These are phyloP conservation scores for Colletotrichum ledebouriae DNA, from an alignment of 2,329 filamentous ascomycete species.

Conservation along the genomic window DNA sequence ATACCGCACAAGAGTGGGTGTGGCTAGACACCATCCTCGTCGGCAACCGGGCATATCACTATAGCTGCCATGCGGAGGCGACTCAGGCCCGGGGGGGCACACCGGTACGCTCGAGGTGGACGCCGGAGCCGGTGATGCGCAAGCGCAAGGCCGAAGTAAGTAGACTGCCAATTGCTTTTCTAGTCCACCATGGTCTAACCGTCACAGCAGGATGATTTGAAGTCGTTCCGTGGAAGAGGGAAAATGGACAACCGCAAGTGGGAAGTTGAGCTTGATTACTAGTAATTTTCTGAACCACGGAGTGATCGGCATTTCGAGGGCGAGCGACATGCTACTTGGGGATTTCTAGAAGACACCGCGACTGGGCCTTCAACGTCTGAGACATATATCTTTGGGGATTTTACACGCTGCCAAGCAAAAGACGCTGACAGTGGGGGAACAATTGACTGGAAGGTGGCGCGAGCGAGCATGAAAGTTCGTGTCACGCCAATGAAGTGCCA, in stretches of 20 bases:
- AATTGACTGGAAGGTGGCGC: constrained; percentile 21
- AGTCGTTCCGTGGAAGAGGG: constrained; percentile 47
- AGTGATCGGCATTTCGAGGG: neutral
- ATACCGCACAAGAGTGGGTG: constrained; percentile 95
- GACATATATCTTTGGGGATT: neutral
- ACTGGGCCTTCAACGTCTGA: constrained; percentile 2
- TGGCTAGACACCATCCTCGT: constrained; percentile 91
- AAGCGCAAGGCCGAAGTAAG: constrained; percentile 81
- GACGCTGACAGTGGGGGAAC: constrained; percentile 2
- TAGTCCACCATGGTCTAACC: constrained; percentile 43
- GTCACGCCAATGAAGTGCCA: constrained; percentile 7
- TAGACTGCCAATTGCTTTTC: constrained; percentile 31
- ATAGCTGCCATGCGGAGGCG: constrained; percentile 88
- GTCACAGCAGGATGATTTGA: constrained; percentile 50
- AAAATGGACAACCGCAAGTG: constrained; percentile 46
- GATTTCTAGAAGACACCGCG: constrained; percentile 2
- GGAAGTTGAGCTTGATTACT: constrained; percentile 37
- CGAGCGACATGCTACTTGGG: neutral
- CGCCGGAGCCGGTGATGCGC: constrained; percentile 76
- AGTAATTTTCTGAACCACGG: neutral
- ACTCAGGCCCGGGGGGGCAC: constrained; percentile 72
- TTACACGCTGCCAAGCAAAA: constrained; percentile 26
- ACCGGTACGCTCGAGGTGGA: constrained; percentile 59
- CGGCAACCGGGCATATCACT: constrained; percentile 86
- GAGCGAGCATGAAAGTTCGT: constrained; percentile 7